Evolutionary conservation across 352 stramenopile species (phyloP).

Genomic region (Pythium dissotocum): DNA sequence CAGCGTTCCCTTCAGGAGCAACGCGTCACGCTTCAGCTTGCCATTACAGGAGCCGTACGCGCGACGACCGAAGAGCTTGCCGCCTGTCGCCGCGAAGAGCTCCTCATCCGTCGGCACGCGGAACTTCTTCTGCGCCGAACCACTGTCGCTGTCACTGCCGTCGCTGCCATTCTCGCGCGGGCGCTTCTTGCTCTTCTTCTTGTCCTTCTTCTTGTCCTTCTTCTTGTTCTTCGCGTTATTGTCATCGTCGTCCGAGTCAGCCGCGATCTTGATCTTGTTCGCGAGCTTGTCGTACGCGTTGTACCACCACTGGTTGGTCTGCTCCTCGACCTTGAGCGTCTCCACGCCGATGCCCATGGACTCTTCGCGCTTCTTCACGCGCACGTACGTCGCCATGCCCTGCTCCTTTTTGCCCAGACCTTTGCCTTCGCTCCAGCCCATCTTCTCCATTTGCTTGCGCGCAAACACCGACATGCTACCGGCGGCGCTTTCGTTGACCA

Average conservation of each 20-base stretch:
- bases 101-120: slow-evolving; percentile 92
- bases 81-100: slow-evolving; percentile 94
- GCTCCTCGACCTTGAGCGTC: slow-evolving; percentile 63
- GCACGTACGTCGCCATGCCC: slow-evolving; percentile 92
- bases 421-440: slow-evolving; percentile 96
- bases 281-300: slow-evolving; percentile 87
- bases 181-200: slow-evolving; percentile 41
- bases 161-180: slow-evolving; percentile 25
- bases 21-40: slow-evolving; percentile 81
- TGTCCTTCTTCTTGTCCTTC: slow-evolving; percentile 66
- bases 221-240: slow-evolving; percentile 52
- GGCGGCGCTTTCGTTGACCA: slow-evolving; percentile 77
- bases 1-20: slow-evolving; percentile 41
- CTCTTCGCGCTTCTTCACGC: slow-evolving; percentile 93
- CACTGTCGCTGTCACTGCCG: slow-evolving; percentile 33
- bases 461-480: slow-evolving; percentile 76
- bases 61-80: slow-evolving; percentile 94
- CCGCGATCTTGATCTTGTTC: slow-evolving; percentile 83
- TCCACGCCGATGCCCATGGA: slow-evolving; percentile 90
- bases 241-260: slow-evolving; percentile 56
- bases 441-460: slow-evolving; percentile 91
- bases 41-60: slow-evolving; percentile 88
- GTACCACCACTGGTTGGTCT: slow-evolving; percentile 88
- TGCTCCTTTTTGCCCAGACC: slow-evolving; percentile 95
- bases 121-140: slow-evolving; percentile 41